phyloP scores from a whole-genome alignment of 345 rosid genomes.

The Brassica cretica region DNA sequence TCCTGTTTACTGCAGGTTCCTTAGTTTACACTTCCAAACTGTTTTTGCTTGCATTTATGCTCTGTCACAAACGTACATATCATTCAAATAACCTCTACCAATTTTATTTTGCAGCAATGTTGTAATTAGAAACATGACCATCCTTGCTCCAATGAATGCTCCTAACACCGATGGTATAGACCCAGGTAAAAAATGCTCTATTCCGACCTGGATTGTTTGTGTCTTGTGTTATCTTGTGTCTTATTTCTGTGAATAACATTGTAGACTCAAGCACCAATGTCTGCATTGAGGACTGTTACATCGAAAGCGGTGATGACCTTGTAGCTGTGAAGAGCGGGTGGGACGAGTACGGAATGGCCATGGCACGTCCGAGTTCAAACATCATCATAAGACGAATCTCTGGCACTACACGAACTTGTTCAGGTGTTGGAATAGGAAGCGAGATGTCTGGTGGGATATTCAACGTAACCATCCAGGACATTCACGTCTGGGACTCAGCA shows the following conservation, averaged over 20 bases:
- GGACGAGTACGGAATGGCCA: constrained; percentile 86
- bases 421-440: constrained; percentile 94
- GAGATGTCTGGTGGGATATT: constrained; percentile 97
- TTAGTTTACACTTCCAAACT: constrained; percentile 5
- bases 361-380: constrained; percentile 87
- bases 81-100: not conserved
- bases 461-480: constrained; percentile 62
- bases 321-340: constrained; percentile 96
- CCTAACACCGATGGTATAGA: constrained; percentile 99
- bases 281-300: constrained; percentile 88
- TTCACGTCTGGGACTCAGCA: constrained; percentile 87
- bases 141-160: constrained; percentile 89
- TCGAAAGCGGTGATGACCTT: constrained; percentile 96
- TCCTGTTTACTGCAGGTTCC: constrained; percentile 93
- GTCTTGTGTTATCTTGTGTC: not conserved
- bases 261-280: constrained; percentile 88
- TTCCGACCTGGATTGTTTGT: not conserved
- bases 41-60: not conserved
- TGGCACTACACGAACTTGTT: constrained; percentile 93
- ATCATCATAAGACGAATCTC: constrained; percentile 71
- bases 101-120: constrained; percentile 58
- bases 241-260: constrained; percentile 19
- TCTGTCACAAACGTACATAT: constrained; percentile 13
- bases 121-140: constrained; percentile 79
- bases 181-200: constrained; percentile 52